Percentiles rank a stretch among this genome's conserved stretches.
phyloP scores from a whole-genome alignment of 2,329 filamentous ascomycete genomes.

The Apiospora kogelbergensis region DNA sequence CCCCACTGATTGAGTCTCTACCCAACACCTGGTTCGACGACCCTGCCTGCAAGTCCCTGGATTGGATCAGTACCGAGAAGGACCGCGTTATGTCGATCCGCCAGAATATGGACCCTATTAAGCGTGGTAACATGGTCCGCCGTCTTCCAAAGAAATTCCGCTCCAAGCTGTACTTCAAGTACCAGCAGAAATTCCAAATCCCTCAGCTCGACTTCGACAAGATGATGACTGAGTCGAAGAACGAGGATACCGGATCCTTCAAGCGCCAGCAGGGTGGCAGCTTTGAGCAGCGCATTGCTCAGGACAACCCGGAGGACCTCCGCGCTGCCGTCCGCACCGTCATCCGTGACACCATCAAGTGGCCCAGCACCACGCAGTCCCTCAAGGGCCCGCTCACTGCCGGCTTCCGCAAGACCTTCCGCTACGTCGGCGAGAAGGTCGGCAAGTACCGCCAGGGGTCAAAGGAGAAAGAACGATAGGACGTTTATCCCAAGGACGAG shows the following conservation, averaged over 20 bases:
- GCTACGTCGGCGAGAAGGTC: constrained; percentile 82
- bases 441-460: constrained; percentile 58
- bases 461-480: neutral
- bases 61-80: constrained; percentile 64
- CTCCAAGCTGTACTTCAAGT: constrained; percentile 88
- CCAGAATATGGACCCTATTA: constrained; percentile 91
- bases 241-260: constrained; percentile 68
- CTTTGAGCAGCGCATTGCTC: constrained; percentile 84
- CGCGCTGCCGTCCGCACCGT: constrained; percentile 69
- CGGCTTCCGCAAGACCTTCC: constrained; percentile 66
- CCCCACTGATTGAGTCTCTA: constrained; percentile 82
- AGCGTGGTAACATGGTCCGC: constrained; percentile 93
- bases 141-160: constrained; percentile 85
- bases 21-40: constrained; percentile 84
- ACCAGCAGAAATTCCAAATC: constrained; percentile 87
- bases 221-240: constrained; percentile 76
- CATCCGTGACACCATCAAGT: constrained; percentile 84
- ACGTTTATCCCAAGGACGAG: neutral
- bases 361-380: constrained; percentile 88
- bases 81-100: constrained; percentile 64
- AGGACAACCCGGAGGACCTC: constrained; percentile 66
- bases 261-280: constrained; percentile 74
- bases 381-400: constrained; percentile 81
- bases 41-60: constrained; percentile 52
- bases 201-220: constrained; percentile 79